Evolutionary conservation across 257 asterid species (phyloP).

Genomic region (Hygrophila difformis): DNA sequence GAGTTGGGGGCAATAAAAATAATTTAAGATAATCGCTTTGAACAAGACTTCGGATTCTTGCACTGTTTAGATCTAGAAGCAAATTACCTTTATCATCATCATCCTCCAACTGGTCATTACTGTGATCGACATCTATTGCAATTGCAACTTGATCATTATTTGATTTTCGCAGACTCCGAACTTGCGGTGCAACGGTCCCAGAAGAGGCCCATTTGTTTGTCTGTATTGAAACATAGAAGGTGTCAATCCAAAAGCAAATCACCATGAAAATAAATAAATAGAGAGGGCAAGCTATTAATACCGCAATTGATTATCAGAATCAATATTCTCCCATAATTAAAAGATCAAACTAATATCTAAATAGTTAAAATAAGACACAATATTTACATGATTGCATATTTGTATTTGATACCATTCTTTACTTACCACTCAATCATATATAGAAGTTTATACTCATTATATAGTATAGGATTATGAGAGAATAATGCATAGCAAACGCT

Average conservation of each 20-base stretch:
- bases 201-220: constrained; percentile 58
- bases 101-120: constrained; percentile 50
- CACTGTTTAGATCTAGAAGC: constrained; percentile 2
- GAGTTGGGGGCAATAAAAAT: constrained; percentile 19
- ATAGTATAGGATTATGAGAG: too few species aligned
- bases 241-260: constrained; percentile 14
- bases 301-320: background rate
- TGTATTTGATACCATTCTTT: too few species aligned
- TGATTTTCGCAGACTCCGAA: constrained; percentile 83
- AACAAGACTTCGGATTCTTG: constrained; percentile 10
- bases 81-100: constrained; percentile 87
- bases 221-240: constrained; percentile 35
- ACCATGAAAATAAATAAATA: constrained; percentile 8
- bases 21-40: constrained; percentile 11
- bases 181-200: constrained; percentile 65
- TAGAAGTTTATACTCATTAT: too few species aligned
- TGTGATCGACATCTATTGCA: constrained; percentile 73
- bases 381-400: too few species aligned
- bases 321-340: too few species aligned
- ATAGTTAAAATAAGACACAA: too few species aligned
- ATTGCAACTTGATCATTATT: constrained; percentile 85
- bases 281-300: background rate
- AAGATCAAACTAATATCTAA: too few species aligned
- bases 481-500: too few species aligned
- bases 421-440: too few species aligned